Evolutionary conservation across 495 filamentous ascomycete species (phyloP).

Genomic region (Wilcoxina mikolae): DNA sequence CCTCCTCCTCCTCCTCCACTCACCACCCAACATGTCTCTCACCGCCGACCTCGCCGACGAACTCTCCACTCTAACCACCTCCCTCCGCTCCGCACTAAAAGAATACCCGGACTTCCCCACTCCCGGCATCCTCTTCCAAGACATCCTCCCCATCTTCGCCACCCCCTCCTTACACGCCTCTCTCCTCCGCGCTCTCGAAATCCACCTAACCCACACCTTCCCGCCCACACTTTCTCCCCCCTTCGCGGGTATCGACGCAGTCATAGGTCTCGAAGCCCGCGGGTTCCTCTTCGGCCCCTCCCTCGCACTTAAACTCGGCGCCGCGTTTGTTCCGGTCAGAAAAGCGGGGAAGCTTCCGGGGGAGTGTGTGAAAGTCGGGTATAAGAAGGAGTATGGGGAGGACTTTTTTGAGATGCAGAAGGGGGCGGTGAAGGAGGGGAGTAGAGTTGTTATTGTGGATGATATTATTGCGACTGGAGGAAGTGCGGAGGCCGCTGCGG

Average conservation of each 20-base stretch:
- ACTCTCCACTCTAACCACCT: constrained; percentile 14
- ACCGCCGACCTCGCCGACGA: constrained; percentile 12
- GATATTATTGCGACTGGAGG: constrained; percentile 98
- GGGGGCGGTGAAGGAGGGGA: constrained; percentile 67
- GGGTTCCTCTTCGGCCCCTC: constrained; percentile 93
- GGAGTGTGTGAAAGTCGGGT: constrained; percentile 62
- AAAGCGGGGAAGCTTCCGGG: constrained; percentile 97
- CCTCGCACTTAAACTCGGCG: constrained; percentile 68
- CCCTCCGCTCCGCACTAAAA: constrained; percentile 44
- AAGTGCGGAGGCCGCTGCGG: constrained; percentile 73
- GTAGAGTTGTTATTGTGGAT: constrained; percentile 84
- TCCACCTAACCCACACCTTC: constrained; percentile 50
- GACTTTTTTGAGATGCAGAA: constrained; percentile 94
- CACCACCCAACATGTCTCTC: constrained; percentile 2
- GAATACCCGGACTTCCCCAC: constrained; percentile 90
- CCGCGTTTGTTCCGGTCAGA: constrained; percentile 84
- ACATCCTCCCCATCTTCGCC: constrained; percentile 94
- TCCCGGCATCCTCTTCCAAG: constrained; percentile 90
- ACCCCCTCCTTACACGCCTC: constrained; percentile 55
- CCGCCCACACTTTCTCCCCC: constrained; percentile 33
- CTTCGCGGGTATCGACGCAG: constrained; percentile 59
- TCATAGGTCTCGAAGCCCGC: constrained; percentile 84
- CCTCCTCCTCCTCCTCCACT: not conserved
- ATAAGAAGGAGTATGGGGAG: constrained; percentile 90
- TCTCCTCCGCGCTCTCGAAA: constrained; percentile 72